phyloP scores from a whole-genome alignment of 306 rosid species.

The Hylodesmum podocarpum region DNA sequence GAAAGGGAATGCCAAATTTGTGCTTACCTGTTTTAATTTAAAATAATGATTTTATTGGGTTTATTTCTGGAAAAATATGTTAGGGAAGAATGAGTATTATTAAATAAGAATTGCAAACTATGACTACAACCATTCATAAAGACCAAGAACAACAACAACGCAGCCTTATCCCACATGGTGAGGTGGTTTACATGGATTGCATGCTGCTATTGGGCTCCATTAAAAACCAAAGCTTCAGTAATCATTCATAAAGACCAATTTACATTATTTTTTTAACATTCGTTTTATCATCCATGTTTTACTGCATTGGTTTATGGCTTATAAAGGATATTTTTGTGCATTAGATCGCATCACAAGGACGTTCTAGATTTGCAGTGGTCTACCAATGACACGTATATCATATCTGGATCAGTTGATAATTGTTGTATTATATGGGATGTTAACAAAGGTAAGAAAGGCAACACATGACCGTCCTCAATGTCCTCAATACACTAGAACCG shows the following conservation, averaged over 20 bases:
- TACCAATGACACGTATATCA: slow-evolving; percentile 58
- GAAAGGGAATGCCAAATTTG: background rate
- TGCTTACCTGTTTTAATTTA: background rate
- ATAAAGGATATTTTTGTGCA: slow-evolving; percentile 33
- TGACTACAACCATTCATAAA: slow-evolving; percentile 4
- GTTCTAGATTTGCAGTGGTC: slow-evolving; percentile 95
- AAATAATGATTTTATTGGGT: background rate
- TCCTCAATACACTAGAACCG: background rate
- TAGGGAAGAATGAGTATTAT: background rate
- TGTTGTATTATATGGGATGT: slow-evolving; percentile 93
- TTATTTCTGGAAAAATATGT: background rate
- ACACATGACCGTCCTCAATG: background rate
- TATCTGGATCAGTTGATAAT: slow-evolving; percentile 96
- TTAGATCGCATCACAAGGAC: slow-evolving; percentile 88
- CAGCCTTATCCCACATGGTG: too few species aligned
- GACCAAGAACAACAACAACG: too few species aligned
- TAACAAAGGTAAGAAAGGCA: slow-evolving; percentile 61
- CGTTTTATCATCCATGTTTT: background rate
- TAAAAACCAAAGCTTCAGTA: too few species aligned
- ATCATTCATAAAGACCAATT: background rate
- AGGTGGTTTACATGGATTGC: too few species aligned
- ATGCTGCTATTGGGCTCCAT: too few species aligned
- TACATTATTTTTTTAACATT: background rate
- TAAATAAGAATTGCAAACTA: background rate
- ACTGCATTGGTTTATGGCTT: slow-evolving; percentile 21